phyloP scores from a whole-genome alignment of 75 land plant species.

The Pinus taeda region DNA sequence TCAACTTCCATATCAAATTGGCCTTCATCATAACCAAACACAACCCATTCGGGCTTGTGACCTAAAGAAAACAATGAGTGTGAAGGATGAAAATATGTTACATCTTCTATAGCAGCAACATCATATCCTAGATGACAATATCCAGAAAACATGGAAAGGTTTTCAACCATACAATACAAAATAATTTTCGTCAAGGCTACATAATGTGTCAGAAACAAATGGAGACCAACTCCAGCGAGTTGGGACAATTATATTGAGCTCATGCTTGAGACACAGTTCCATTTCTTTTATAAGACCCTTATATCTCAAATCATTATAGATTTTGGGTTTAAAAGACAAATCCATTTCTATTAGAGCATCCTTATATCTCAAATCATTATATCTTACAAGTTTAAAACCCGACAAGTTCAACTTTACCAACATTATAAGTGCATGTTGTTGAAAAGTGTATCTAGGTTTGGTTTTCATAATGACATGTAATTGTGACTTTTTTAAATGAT shows the following conservation, averaged over 20 bases:
- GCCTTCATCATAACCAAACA: slow-evolving; percentile 24
- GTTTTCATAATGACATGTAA: no score
- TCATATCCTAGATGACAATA: slow-evolving; percentile 68
- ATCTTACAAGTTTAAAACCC: slow-evolving; percentile 31
- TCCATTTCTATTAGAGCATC: no score
- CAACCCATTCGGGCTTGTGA: slow-evolving; percentile 65
- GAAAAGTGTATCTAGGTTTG: no score
- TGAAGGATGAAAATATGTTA: slow-evolving; percentile 70
- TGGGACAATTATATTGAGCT: not conserved
- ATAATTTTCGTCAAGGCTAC: slow-evolving; percentile 43
- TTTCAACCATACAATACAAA: slow-evolving; percentile 56
- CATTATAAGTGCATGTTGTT: slow-evolving; percentile 45
- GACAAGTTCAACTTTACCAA: slow-evolving; percentile 57
- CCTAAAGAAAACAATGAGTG: slow-evolving; percentile 53
- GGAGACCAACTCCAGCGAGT: not conserved
- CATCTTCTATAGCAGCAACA: slow-evolving; percentile 51
- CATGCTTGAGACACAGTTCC: not conserved
- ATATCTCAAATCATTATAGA: no score
- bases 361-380: no score
- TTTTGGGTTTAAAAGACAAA: no score
- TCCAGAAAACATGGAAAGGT: slow-evolving; percentile 69
- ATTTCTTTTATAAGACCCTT: not conserved
- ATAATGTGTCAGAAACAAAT: slow-evolving; percentile 19
- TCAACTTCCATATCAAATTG: no score
- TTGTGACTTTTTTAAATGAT: no score